Evolutionary conservation across 352 stramenopile species (phyloP).

Genomic region (Heterotrichella gracilis): DNA sequence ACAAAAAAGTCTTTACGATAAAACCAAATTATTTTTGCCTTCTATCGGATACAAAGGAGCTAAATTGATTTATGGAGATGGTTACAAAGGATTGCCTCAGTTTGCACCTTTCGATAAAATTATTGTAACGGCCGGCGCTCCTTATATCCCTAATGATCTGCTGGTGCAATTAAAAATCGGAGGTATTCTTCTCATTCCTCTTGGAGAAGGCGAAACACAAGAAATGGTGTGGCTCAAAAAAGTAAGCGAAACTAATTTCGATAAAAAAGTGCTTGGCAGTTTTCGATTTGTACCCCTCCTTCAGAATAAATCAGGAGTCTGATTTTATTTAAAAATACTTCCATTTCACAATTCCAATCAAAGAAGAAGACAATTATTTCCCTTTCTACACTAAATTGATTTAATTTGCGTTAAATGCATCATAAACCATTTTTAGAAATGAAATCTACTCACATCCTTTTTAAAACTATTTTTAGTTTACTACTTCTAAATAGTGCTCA

Average conservation of each 20-base stretch:
- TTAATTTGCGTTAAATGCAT: too few relatives aligned
- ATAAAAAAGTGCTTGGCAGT: constrained; percentile 9
- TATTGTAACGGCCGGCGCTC: not conserved
- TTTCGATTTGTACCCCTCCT: not conserved
- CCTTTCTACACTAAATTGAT: too few relatives aligned
- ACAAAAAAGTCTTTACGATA: not conserved
- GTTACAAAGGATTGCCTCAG: not conserved
- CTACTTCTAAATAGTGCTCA: too few relatives aligned
- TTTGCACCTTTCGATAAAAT: constrained; percentile 6
- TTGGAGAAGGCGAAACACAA: not conserved
- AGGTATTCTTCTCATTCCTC: not conserved
- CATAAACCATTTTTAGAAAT: too few relatives aligned
- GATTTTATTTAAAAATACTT: too few relatives aligned
- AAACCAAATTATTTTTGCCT: constrained; percentile 2
- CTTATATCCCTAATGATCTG: not conserved
- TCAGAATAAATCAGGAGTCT: not conserved
- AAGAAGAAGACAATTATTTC: too few relatives aligned
- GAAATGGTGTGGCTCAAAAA: not conserved
- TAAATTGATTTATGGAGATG: not conserved
- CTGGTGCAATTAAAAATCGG: not conserved
- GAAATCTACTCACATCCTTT: too few relatives aligned
- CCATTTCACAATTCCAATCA: too few relatives aligned
- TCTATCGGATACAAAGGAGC: not conserved
- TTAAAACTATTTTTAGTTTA: too few relatives aligned
- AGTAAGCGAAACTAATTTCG: not conserved